A percentile compares a stretch with the other conserved stretches of the same genome.
phyloP scores from a whole-genome alignment of 257 asterid genomes.

The Nicotiana tomentosiformis region DNA sequence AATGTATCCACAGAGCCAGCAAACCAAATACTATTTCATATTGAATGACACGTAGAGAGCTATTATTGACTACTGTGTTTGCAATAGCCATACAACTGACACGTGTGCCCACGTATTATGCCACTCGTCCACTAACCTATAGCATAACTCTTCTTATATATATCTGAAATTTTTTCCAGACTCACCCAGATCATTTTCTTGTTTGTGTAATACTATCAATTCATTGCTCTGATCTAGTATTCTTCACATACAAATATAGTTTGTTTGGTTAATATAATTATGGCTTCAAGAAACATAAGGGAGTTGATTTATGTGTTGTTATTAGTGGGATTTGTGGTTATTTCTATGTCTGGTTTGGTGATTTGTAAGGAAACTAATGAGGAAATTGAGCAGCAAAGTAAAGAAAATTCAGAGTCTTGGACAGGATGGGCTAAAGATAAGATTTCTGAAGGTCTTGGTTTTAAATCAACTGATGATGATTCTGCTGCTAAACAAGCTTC shows the following conservation, averaged over 20 bases:
- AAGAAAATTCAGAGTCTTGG: constrained; percentile 43
- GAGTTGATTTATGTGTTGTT: neutral
- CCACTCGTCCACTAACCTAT: neutral
- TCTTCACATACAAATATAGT: neutral
- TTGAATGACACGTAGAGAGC: neutral
- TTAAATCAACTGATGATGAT: neutral
- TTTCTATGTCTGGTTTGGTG: neutral
- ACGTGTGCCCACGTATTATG: neutral
- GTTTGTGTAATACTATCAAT: neutral
- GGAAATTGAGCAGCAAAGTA: neutral
- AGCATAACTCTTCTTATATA: neutral
- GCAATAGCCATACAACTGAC: neutral
- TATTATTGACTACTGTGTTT: neutral
- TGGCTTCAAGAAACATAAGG: neutral
- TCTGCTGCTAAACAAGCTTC: neutral
- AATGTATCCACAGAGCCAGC: neutral
- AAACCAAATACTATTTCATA: too few species aligned
- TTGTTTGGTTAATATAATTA: neutral
- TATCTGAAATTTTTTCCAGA: neutral
- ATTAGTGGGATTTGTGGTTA: neutral
- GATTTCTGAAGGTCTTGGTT: constrained; percentile 40
- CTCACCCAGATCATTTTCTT: neutral
- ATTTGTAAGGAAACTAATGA: neutral
- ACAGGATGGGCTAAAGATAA: constrained; percentile 62
- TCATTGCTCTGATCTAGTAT: neutral